Evolutionary conservation across 139 green algal genomes (phyloP), one percentile per base, ranked within the genome.

Genomic region (Pleodorina starrii): DNA sequence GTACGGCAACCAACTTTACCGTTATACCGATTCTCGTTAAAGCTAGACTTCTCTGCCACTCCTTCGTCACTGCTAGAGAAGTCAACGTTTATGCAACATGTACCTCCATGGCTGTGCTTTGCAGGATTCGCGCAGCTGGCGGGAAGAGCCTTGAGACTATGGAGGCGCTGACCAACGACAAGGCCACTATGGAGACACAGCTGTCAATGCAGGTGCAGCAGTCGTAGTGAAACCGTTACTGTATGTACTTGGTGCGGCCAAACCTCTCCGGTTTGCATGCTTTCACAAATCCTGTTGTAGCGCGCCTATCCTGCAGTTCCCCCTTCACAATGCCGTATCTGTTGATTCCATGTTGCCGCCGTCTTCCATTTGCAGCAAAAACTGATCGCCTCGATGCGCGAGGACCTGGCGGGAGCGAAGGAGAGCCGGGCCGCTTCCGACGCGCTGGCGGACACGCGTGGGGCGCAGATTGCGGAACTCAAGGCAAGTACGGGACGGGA

Each of bases 171-270:
- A 90, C 42, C 43, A 90, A 95, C 42, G 92, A 93, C 66, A 95
- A 95, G 78, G 93, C 91, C 2, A 94, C 91, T 2, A 85, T 95
- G 73, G 93, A 95, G 83, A 77, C 91, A 1, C 93, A 95, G 91
- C 89, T 95, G 69, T 71, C 73, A 19, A 94, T 85, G 32, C 93
- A 94, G 87, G 89, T 92, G 42, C n/a, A n/a, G n/a, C n/a, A n/a
- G n/a, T n/a, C n/a, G n/a, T n/a, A n/a, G 5, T 1, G 50, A 46
- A 38, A n/a, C n/a, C n/a, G n/a, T 68, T 36, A 38, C 63, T 36
- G 63, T 2, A 73, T 5, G 2, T 42, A 40, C 35, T 42, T 42
- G n/a, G n/a, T n/a, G n/a, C n/a, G n/a, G n/a, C n/a, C n/a, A n/a
- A n/a, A n/a, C n/a, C n/a, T n/a, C n/a, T n/a, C n/a, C n/a, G n/a